Evolutionary conservation across 2,329 filamentous ascomycete species (phyloP).

Genomic region (Ceratocystis colombiana): DNA sequence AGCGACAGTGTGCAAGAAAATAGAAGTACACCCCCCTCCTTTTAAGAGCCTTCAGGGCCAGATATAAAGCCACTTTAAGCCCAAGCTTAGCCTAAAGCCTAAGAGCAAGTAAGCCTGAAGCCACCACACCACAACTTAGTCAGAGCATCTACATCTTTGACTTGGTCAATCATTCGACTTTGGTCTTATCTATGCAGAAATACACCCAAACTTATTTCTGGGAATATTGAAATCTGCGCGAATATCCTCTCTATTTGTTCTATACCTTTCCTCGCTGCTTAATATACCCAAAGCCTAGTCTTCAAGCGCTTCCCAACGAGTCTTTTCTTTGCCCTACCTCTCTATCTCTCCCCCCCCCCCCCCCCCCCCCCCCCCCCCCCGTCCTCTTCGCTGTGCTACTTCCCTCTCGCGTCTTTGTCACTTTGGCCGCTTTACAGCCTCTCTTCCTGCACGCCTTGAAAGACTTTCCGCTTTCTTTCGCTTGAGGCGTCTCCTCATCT

Average conservation of each 20-base stretch:
- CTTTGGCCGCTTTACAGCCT: not conserved
- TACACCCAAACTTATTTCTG: not conserved
- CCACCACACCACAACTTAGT: not conserved
- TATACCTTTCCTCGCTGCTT: not conserved
- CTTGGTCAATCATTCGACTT: not conserved
- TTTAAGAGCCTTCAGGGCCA: too few species aligned
- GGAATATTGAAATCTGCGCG: not conserved
- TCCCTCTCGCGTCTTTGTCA: not conserved
- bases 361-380: too few species aligned
- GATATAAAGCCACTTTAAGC: too few species aligned
- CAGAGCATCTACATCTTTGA: not conserved
- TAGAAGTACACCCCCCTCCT: too few species aligned
- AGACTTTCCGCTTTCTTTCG: not conserved
- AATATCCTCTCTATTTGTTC: not conserved
- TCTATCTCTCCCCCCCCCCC: not conserved
- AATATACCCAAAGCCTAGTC: constrained; percentile 1
- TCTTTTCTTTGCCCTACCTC: not conserved
- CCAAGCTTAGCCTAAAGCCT: too few species aligned
- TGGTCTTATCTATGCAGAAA: not conserved
- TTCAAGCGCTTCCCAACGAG: not conserved
- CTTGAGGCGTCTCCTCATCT: not conserved
- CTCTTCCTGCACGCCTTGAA: not conserved
- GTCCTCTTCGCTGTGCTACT: not conserved
- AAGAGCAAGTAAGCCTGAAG: not conserved
- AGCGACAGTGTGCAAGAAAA: too few species aligned